Evolutionary conservation across 2,329 filamentous ascomycete genomes (phyloP).

Genomic region (Penicillium sp.): DNA sequence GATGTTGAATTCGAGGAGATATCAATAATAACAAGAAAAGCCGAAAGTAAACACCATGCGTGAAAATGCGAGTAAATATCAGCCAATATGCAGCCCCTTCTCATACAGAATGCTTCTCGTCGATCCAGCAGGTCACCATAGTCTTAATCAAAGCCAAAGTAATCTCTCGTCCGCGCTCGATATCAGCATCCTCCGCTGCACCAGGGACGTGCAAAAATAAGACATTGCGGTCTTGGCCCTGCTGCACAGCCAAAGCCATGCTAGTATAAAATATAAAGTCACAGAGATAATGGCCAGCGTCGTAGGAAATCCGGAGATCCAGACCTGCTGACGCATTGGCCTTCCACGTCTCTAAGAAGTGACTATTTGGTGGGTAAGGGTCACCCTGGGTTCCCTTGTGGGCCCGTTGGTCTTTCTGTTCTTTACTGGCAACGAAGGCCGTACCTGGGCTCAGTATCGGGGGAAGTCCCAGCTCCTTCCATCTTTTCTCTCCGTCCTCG

Average conservation of each 20-base stretch:
- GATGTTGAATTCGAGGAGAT: not conserved
- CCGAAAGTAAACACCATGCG: not conserved
- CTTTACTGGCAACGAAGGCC: not conserved
- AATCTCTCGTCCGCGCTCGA: slow-evolving; percentile 42
- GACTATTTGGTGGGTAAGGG: slow-evolving; percentile 34
- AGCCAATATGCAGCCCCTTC: not conserved
- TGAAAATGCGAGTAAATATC: not conserved
- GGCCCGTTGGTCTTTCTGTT: not conserved
- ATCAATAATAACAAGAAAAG: not conserved
- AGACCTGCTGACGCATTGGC: slow-evolving; percentile 29
- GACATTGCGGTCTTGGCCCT: slow-evolving; percentile 47
- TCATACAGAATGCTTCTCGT: slow-evolving; percentile 18
- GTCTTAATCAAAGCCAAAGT: slow-evolving; percentile 46
- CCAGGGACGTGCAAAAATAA: slow-evolving; percentile 74
- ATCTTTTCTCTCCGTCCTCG: slow-evolving; percentile 51
- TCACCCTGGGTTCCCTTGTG: not conserved
- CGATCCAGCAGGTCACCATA: slow-evolving; percentile 44
- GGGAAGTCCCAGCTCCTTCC: slow-evolving; percentile 51
- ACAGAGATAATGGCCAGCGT: slow-evolving; percentile 73
- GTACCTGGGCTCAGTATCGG: slow-evolving; percentile 57
- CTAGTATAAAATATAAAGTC: slow-evolving; percentile 78
- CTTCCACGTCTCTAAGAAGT: slow-evolving; percentile 38
- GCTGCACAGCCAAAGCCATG: slow-evolving; percentile 48
- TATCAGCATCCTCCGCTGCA: slow-evolving; percentile 51
- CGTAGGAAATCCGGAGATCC: slow-evolving; percentile 61